Conservation (phyloP, 2,329 filamentous ascomycete species). For the Plenodomus lindquistii region DNA sequence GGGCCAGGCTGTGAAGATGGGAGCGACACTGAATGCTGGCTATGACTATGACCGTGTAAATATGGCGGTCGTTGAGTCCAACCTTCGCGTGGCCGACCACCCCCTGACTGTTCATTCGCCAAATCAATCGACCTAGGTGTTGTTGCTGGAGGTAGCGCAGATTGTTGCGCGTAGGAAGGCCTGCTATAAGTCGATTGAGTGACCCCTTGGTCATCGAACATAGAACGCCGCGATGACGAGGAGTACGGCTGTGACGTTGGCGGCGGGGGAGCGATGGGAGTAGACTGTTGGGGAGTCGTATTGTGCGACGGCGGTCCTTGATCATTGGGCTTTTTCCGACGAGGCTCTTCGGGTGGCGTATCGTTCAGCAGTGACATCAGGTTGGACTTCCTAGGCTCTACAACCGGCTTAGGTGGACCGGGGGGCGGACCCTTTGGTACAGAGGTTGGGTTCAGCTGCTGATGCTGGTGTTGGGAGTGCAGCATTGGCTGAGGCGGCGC, state of each 20-base stretch:
- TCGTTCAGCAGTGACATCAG: slow-evolving; percentile 45
- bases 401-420: slow-evolving; percentile 28
- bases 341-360: slow-evolving; percentile 41
- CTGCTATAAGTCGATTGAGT: slow-evolving; percentile 33
- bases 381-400: slow-evolving; percentile 44
- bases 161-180: slow-evolving; percentile 32
- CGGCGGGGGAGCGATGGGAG: slow-evolving; percentile 37
- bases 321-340: slow-evolving; percentile 39
- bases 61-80: slow-evolving; percentile 37
- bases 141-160: slow-evolving; percentile 23
- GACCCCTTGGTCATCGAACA: slow-evolving; percentile 27
- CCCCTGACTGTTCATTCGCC: slow-evolving; percentile 32
- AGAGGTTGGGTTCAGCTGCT: slow-evolving; percentile 25
- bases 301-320: slow-evolving; percentile 39
- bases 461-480: slow-evolving; percentile 27
- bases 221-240: slow-evolving; percentile 28
- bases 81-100: slow-evolving; percentile 28
- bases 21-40: slow-evolving; percentile 24
- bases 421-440: slow-evolving; percentile 21
- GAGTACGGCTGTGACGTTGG: slow-evolving; percentile 23
- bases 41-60: slow-evolving; percentile 30
- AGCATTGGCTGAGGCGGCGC: slow-evolving; percentile 23
- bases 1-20: slow-evolving; percentile 34
- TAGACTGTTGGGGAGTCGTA: slow-evolving; percentile 40
- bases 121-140: slow-evolving; percentile 36